A percentile compares a stretch with the other conserved stretches of the same genome.
These are phyloP conservation scores for Chrysophaeum taylorii DNA, from an alignment of 352 stramenopile species.

Conservation along the genomic window DNA sequence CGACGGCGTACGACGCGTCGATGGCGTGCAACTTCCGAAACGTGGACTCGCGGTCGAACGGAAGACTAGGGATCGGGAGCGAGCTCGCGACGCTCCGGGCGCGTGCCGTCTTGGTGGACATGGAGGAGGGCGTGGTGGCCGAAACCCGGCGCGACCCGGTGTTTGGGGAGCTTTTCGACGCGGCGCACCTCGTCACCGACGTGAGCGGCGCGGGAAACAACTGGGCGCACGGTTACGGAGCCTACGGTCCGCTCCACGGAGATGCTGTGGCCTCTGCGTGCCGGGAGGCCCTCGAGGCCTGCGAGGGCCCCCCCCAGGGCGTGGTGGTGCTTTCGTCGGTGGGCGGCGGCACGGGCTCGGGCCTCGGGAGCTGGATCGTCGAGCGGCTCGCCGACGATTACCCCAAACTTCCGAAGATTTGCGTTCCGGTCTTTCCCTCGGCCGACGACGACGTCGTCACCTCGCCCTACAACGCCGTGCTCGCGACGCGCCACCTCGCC, in stretches of 20 bases:
- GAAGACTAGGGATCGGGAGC: neutral
- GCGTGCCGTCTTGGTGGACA: conserved; percentile 76
- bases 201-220: conserved; percentile 79
- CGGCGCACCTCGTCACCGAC: conserved; percentile 68
- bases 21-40: conserved; percentile 81
- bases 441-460: conserved; percentile 80
- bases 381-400: conserved; percentile 25
- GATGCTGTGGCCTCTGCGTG: neutral
- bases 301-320: conserved; percentile 75
- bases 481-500: conserved; percentile 55
- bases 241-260: conserved; percentile 70
- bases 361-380: conserved; percentile 73
- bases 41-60: conserved; percentile 49
- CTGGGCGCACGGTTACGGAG: conserved; percentile 69
- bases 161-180: conserved; percentile 69
- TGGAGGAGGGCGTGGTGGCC: conserved; percentile 71
- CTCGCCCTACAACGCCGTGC: conserved; percentile 73
- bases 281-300: conserved; percentile 54
- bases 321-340: conserved; percentile 81
- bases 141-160: conserved; percentile 65
- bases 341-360: conserved; percentile 75
- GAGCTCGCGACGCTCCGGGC: conserved; percentile 33
- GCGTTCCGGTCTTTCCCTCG: conserved; percentile 28
- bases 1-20: neutral
- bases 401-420: conserved; percentile 20